phyloP scores from a whole-genome alignment of 495 filamentous ascomycete genomes.

The Penicillium bovifimosum region DNA sequence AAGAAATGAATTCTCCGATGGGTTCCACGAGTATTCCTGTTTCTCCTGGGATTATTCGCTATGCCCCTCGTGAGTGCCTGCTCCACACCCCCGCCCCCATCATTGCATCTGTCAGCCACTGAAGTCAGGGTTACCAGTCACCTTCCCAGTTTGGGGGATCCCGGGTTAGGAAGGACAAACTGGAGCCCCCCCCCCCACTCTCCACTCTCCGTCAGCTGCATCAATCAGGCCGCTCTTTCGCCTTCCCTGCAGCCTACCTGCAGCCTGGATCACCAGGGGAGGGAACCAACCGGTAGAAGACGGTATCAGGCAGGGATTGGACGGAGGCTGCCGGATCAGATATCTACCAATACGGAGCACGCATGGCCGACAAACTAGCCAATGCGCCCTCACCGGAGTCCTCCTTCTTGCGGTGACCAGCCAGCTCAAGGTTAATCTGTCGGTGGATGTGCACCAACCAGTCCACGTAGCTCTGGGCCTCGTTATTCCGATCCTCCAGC shows the following conservation, averaged over 20 bases:
- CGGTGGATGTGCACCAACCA: constrained; percentile 96
- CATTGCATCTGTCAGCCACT: constrained; percentile 9
- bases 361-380: constrained; percentile 61
- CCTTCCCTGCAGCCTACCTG: constrained; percentile 2
- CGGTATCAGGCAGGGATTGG: constrained; percentile 4
- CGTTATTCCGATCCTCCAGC: constrained; percentile 93
- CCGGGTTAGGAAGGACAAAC: background rate
- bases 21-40: constrained; percentile 4
- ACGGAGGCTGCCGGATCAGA: background rate
- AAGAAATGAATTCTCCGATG: constrained; percentile 2
- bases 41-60: background rate
- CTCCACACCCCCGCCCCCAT: constrained; percentile 5
- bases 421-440: constrained; percentile 81
- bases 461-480: constrained; percentile 96
- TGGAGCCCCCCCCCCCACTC: background rate
- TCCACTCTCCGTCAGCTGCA: background rate
- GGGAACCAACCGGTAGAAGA: background rate
- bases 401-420: constrained; percentile 72
- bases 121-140: constrained; percentile 5
- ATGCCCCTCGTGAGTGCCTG: background rate
- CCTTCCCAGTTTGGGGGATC: constrained; percentile 9
- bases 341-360: constrained; percentile 62
- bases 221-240: background rate
- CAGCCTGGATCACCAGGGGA: constrained; percentile 8
- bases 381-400: constrained; percentile 52